These are phyloP conservation scores for Colletotrichum godetiae DNA, from an alignment of 2,329 filamentous ascomycete species.

Conservation along the genomic window DNA sequence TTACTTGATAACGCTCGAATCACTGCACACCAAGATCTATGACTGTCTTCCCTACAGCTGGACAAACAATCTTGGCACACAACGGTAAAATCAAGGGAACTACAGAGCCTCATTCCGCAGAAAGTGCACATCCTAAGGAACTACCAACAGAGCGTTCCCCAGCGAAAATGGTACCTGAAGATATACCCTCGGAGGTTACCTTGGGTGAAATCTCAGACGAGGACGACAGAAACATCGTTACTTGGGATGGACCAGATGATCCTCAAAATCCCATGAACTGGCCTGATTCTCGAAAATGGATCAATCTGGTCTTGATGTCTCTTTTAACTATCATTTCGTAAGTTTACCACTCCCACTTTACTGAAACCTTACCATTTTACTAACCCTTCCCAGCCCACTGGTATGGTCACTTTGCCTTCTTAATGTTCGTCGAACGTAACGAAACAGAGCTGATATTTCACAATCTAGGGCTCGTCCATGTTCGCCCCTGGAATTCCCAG, in stretches of 20 bases:
- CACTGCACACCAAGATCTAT: neutral
- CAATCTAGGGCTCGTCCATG: constrained; percentile 55
- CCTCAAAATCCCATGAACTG: neutral
- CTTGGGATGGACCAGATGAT: neutral
- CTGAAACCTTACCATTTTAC: too few species aligned
- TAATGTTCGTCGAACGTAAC: too few species aligned
- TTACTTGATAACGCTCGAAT: neutral
- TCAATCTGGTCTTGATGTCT: neutral
- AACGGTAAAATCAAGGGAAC: neutral
- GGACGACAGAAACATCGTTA: neutral
- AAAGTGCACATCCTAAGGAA: too few species aligned
- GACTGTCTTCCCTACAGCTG: neutral
- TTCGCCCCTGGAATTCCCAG: constrained; percentile 75
- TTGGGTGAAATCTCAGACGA: neutral
- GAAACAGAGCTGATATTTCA: too few species aligned
- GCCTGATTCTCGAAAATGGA: neutral
- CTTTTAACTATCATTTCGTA: too few species aligned
- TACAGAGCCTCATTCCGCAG: neutral
- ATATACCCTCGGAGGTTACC: neutral
- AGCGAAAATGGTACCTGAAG: neutral
- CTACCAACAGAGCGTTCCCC: neutral
- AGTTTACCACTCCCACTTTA: too few species aligned
- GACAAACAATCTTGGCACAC: neutral
- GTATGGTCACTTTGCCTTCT: too few species aligned
- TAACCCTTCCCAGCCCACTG: too few species aligned